phyloP scores from a whole-genome alignment of 2,329 filamentous ascomycete species.

The Sordariomycetes sp. region DNA sequence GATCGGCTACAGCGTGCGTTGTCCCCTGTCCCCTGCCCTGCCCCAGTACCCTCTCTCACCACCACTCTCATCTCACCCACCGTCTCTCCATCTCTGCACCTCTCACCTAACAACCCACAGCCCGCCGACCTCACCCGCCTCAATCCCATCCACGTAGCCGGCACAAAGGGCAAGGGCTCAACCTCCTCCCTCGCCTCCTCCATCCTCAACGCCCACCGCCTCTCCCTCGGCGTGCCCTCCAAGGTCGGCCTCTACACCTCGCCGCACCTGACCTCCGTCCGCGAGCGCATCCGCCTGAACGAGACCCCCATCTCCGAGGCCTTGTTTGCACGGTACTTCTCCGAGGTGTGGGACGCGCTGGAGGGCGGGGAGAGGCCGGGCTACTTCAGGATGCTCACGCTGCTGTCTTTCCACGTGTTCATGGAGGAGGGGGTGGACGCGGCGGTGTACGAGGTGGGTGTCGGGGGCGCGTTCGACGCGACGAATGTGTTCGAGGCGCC shows the following conservation, averaged over 20 bases:
- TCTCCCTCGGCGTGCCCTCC: constrained; percentile 17
- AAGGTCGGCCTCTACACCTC: constrained; percentile 58
- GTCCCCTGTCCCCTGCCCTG: neutral
- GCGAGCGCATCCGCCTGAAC: constrained; percentile 57
- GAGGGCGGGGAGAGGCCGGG: constrained; percentile 33
- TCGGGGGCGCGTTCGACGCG: constrained; percentile 58
- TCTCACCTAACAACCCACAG: constrained; percentile 10
- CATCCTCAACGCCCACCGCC: constrained; percentile 44
- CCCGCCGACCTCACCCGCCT: constrained; percentile 43
- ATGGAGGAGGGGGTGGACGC: constrained; percentile 50
- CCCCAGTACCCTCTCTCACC: neutral
- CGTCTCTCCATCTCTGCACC: neutral
- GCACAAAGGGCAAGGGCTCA: constrained; percentile 69
- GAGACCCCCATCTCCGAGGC: constrained; percentile 44
- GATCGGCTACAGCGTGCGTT: constrained; percentile 59
- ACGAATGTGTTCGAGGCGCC: constrained; percentile 55
- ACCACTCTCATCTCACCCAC: neutral
- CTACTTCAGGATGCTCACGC: constrained; percentile 51
- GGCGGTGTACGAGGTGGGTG: constrained; percentile 56
- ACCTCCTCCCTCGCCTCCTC: constrained; percentile 59
- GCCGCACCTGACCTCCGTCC: constrained; percentile 56
- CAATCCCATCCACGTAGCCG: constrained; percentile 60
- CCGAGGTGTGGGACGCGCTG: constrained; percentile 54
- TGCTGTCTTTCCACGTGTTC: constrained; percentile 60
- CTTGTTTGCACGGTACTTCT: constrained; percentile 55